A percentile compares a stretch with the other conserved stretches of the same genome.
Evolutionary conservation across 108 stramenopile genomes (phyloP).

Genomic region (Schizochytrium sp.): DNA sequence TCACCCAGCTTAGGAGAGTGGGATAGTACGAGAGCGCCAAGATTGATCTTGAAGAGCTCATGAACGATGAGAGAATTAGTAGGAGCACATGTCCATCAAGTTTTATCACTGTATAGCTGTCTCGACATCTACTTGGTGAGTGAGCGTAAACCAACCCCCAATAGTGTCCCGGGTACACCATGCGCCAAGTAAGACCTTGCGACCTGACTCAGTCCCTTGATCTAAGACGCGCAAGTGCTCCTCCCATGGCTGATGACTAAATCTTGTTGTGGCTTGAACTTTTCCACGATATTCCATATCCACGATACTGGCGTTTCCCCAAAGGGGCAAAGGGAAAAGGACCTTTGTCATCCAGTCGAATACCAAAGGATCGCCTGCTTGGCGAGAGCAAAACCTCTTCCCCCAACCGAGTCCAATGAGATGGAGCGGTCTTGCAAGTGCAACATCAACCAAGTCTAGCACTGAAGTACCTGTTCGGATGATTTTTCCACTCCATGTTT

Average conservation of each 20-base stretch:
- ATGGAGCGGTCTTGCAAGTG: not conserved
- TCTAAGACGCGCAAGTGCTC: not conserved
- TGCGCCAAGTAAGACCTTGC: not conserved
- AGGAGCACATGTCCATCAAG: not conserved
- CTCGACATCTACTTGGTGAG: not conserved
- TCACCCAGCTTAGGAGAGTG: too few species aligned
- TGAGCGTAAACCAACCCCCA: not conserved
- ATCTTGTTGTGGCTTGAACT: not conserved
- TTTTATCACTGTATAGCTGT: not conserved
- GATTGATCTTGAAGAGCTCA: too few species aligned
- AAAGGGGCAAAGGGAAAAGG: not conserved
- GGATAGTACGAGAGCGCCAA: too few species aligned
- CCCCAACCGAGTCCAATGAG: not conserved
- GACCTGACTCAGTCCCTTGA: not conserved
- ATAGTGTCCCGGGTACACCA: slow-evolving; percentile 18
- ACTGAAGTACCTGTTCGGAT: not conserved
- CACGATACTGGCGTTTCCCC: not conserved
- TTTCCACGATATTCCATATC: slow-evolving; percentile 11
- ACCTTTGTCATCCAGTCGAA: not conserved
- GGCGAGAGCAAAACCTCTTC: not conserved
- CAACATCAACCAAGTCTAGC: not conserved
- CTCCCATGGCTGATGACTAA: not conserved
- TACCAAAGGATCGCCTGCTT: not conserved
- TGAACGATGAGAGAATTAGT: too few species aligned
- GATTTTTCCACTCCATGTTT: not conserved